Percentiles rank a stretch among this genome's conserved stretches.
Evolutionary conservation across 495 filamentous ascomycete genomes (phyloP).

Genomic region (Diplogelasinospora grovesii): DNA sequence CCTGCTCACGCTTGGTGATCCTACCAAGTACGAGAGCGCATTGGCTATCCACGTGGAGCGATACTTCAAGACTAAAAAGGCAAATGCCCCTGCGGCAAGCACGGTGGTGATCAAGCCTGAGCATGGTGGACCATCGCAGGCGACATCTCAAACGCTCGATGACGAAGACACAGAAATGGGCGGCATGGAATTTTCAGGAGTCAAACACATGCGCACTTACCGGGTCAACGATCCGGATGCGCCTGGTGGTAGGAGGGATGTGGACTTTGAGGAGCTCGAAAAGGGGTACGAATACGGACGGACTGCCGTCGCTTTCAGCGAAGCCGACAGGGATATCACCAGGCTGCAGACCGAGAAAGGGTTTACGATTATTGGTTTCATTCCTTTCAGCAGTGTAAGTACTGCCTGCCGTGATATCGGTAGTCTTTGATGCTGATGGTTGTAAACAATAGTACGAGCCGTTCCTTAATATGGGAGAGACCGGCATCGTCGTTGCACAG

Average conservation of each 20-base stretch:
- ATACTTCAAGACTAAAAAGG: slow-evolving; percentile 75
- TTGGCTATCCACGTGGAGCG: slow-evolving; percentile 82
- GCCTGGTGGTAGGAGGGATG: slow-evolving; percentile 75
- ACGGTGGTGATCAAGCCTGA: slow-evolving; percentile 56
- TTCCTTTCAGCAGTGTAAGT: slow-evolving; percentile 63
- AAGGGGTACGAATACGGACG: slow-evolving; percentile 93
- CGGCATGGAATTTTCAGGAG: slow-evolving; percentile 48
- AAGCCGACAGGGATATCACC: slow-evolving; percentile 74
- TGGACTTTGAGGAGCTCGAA: slow-evolving; percentile 75
- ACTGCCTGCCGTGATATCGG: background rate
- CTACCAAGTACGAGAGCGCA: slow-evolving; percentile 64
- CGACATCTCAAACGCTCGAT: slow-evolving; percentile 39
- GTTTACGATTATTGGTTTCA: slow-evolving; percentile 81
- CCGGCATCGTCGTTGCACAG: slow-evolving; percentile 66
- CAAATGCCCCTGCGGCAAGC: slow-evolving; percentile 66
- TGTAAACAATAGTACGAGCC: slow-evolving; percentile 61
- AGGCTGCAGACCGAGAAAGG: slow-evolving; percentile 67
- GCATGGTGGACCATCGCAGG: slow-evolving; percentile 37
- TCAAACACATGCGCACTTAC: slow-evolving; percentile 71
- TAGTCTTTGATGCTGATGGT: background rate
- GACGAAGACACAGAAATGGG: slow-evolving; percentile 39
- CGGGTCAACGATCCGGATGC: slow-evolving; percentile 66
- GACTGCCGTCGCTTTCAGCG: slow-evolving; percentile 81
- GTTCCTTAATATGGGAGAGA: slow-evolving; percentile 76
- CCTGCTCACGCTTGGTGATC: slow-evolving; percentile 71